Percentiles rank a stretch among this genome's conserved stretches.
phyloP scores from a whole-genome alignment of 495 filamentous ascomycete genomes.

The Acidomyces sp. region DNA sequence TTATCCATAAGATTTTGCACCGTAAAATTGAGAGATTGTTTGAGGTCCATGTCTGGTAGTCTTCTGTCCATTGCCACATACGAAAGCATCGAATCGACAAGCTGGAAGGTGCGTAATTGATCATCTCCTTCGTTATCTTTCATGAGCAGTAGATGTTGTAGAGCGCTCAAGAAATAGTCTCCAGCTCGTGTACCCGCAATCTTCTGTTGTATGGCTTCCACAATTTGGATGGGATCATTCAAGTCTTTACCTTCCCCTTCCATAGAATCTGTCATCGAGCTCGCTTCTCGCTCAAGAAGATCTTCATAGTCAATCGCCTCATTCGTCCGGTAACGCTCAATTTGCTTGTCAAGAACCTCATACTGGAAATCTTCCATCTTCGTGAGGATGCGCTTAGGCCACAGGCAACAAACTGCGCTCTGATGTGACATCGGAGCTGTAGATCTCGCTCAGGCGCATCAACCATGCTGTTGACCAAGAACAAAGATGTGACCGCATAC shows the following conservation, averaged over 20 bases:
- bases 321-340: conserved; percentile 83
- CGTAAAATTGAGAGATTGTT: conserved; percentile 92
- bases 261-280: conserved; percentile 75
- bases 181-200: conserved; percentile 71
- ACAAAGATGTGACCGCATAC: conserved; percentile 89
- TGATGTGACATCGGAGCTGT: conserved; percentile 82
- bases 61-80: conserved; percentile 98
- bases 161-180: conserved; percentile 89
- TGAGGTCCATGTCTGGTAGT: conserved; percentile 90
- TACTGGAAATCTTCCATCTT: conserved; percentile 99
- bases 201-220: conserved; percentile 82
- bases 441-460: conserved; percentile 80
- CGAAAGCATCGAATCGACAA: conserved; percentile 94
- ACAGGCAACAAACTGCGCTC: conserved; percentile 91
- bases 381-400: conserved; percentile 84
- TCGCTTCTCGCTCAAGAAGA: conserved; percentile 79
- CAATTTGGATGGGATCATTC: conserved; percentile 83
- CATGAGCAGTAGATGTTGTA: conserved; percentile 91
- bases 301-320: conserved; percentile 98
- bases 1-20: conserved; percentile 90
- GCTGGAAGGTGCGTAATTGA: conserved; percentile 88
- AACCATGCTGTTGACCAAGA: conserved; percentile 92
- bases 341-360: conserved; percentile 95
- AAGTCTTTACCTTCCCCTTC: conserved; percentile 90
- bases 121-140: conserved; percentile 89